Percentiles rank a stretch among this genome's conserved stretches.
phyloP scores from a whole-genome alignment of 306 rosid species.

The Lathyrus tuberosus region DNA sequence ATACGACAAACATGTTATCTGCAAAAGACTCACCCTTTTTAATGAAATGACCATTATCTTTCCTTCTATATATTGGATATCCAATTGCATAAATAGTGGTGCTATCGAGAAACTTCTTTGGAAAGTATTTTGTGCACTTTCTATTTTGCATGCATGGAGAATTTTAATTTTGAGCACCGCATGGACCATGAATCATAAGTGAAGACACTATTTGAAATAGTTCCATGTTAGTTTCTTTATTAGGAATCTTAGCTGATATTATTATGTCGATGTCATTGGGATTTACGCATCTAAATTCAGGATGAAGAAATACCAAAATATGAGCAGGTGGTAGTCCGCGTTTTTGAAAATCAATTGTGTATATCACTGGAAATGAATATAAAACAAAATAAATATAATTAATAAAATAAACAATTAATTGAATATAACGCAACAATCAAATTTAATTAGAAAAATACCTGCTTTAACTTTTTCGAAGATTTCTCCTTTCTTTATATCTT shows the following conservation, averaged over 20 bases:
- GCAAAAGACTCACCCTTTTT: not conserved
- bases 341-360: not conserved
- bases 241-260: not conserved
- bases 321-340: not conserved
- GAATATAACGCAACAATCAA: no score
- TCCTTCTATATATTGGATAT: not conserved
- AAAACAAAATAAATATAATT: no score
- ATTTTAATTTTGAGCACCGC: not conserved
- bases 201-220: not conserved
- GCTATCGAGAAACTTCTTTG: not conserved
- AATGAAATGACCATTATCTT: not conserved
- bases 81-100: not conserved
- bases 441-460: not conserved
- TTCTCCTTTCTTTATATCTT: no score
- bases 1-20: not conserved
- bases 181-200: slow-evolving; percentile 4
- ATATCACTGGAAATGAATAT: not conserved
- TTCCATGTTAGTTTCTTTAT: not conserved
- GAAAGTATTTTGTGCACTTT: not conserved
- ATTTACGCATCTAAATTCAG: not conserved
- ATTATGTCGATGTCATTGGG: not conserved
- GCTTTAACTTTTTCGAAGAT: no score
- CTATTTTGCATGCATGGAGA: not conserved
- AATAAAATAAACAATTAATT: no score
- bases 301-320: not conserved